These are phyloP conservation scores for Pseudozyma tsukubaensis DNA, from an alignment of 1,284 basidiomycete species.

Conservation along the genomic window DNA sequence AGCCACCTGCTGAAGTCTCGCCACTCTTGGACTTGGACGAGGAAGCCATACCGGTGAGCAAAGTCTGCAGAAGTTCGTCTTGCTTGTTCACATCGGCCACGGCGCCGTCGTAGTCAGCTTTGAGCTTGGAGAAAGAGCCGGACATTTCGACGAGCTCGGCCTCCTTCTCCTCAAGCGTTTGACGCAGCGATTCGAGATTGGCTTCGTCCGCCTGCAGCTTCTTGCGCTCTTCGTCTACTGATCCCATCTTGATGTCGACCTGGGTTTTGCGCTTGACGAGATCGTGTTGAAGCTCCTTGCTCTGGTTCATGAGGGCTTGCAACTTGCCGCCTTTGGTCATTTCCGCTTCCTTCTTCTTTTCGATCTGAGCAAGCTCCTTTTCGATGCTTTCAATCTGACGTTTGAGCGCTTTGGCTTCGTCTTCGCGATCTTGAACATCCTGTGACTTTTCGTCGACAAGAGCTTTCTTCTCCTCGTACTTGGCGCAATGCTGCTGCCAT, in stretches of 20 bases:
- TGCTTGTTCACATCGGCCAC: conserved; percentile 78
- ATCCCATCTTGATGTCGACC: conserved; percentile 82
- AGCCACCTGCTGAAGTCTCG: conserved; percentile 81
- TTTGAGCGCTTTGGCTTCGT: conserved; percentile 66
- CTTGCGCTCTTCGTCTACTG: conserved; percentile 83
- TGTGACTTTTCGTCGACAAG: conserved; percentile 67
- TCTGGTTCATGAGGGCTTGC: conserved; percentile 81
- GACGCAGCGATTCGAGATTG: conserved; percentile 68
- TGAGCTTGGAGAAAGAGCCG: conserved; percentile 70
- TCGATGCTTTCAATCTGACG: conserved; percentile 70
- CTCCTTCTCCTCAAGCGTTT: conserved; percentile 71
- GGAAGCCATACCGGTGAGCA: conserved; percentile 88
- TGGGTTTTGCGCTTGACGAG: conserved; percentile 89
- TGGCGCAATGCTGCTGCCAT: conserved; percentile 74
- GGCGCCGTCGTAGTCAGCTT: conserved; percentile 76
- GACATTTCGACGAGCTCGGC: conserved; percentile 35
- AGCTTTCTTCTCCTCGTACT: conserved; percentile 69
- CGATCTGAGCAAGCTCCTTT: conserved; percentile 71
- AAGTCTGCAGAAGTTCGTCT: conserved; percentile 94
- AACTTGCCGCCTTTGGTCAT: conserved; percentile 81
- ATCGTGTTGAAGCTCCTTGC: conserved; percentile 82
- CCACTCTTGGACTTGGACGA: conserved; percentile 72
- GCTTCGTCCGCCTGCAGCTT: conserved; percentile 75
- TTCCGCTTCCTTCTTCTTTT: conserved; percentile 73
- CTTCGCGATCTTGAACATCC: conserved; percentile 64